phyloP scores from a whole-genome alignment of 805 yeast species.

The Wickerhamomyces queroliae region DNA sequence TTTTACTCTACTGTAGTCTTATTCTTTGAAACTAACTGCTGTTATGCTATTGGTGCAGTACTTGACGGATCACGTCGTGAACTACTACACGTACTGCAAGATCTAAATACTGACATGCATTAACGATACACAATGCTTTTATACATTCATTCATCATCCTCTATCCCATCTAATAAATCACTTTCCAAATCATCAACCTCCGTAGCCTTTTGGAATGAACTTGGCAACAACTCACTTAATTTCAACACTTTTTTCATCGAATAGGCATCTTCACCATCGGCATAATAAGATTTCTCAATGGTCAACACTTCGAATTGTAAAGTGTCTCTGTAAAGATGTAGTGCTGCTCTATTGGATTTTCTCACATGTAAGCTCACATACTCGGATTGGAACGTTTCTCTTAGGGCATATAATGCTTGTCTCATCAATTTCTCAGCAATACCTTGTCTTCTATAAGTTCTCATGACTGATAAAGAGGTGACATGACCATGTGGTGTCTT shows the following conservation, averaged over 20 bases:
- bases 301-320: slow-evolving; percentile 75
- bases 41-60: no score
- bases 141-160: slow-evolving; percentile 7
- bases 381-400: slow-evolving; percentile 75
- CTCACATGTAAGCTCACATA: slow-evolving; percentile 91
- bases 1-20: no score
- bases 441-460: slow-evolving; percentile 94
- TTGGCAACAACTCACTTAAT: slow-evolving; percentile 57
- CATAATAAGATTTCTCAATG: slow-evolving; percentile 86
- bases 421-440: slow-evolving; percentile 88
- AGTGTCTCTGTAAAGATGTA: slow-evolving; percentile 85
- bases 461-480: slow-evolving; percentile 90
- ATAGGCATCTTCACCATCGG: slow-evolving; percentile 97
- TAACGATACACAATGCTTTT: no score
- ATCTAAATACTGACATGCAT: no score
- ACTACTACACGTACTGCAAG: no score
- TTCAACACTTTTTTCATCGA: slow-evolving; percentile 76
- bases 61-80: no score
- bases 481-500: slow-evolving; percentile 84
- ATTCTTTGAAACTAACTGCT: no score
- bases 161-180: slow-evolving; percentile 36
- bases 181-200: slow-evolving; percentile 50
- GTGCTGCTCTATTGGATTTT: slow-evolving; percentile 88
- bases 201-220: slow-evolving; percentile 41
- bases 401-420: slow-evolving; percentile 72